Evolutionary conservation across 176 grass and related monocot genomes (phyloP).

Genomic region (Guadua angustifolia): DNA sequence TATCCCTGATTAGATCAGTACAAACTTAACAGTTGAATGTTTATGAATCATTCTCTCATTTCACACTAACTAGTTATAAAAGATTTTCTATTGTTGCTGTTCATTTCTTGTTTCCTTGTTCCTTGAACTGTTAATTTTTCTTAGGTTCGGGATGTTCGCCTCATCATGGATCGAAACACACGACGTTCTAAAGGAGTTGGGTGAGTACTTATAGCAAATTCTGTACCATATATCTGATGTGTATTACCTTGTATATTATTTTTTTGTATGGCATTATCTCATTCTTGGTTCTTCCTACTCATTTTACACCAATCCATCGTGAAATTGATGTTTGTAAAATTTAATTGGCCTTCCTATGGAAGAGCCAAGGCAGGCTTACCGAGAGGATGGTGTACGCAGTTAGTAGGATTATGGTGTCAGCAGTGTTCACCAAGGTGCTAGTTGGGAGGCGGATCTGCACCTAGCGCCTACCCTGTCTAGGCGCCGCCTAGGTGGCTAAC

Average conservation of each 20-base stretch:
- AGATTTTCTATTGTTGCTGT: not conserved
- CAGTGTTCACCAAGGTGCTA: too few species aligned
- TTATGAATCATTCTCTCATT: not conserved
- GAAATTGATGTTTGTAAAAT: not conserved
- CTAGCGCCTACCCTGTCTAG: too few species aligned
- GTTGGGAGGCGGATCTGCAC: too few species aligned
- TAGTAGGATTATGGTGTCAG: not conserved
- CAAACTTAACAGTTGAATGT: not conserved
- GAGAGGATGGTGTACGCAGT: not conserved
- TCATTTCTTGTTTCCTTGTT: not conserved
- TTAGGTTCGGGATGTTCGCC: slow-evolving; percentile 97
- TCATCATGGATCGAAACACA: slow-evolving; percentile 98
- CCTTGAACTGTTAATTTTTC: slow-evolving; percentile 28
- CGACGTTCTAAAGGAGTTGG: slow-evolving; percentile 98
- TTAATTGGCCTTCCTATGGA: not conserved
- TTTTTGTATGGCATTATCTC: not conserved
- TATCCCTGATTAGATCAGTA: not conserved
- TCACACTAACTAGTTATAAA: not conserved
- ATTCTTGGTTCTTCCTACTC: not conserved
- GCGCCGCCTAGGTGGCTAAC: too few species aligned
- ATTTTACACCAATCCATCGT: not conserved
- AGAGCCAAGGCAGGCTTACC: not conserved
- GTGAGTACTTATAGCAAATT: slow-evolving; percentile 55
- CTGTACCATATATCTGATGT: not conserved
- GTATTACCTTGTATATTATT: not conserved